phyloP scores from a whole-genome alignment of 805 yeast genomes.

The Candida suzukii region DNA sequence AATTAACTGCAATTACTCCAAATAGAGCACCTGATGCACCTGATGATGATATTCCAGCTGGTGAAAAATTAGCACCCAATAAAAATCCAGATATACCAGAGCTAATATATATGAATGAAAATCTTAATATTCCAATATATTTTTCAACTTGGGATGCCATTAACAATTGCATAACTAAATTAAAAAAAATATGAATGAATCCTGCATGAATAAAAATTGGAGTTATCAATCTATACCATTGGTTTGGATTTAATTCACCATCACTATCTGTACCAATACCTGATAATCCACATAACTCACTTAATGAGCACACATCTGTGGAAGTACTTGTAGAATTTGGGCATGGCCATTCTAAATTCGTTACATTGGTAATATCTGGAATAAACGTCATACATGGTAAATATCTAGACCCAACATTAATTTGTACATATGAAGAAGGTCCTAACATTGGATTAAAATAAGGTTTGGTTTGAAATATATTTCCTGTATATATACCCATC shows the following conservation, averaged over 20 bases:
- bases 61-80: conserved; percentile 63
- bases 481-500: conserved; percentile 55
- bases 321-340: conserved; percentile 52
- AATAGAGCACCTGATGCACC: conserved; percentile 71
- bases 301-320: conserved; percentile 50
- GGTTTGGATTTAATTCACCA: conserved; percentile 38
- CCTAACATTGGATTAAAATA: conserved; percentile 76
- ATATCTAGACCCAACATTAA: conserved; percentile 66
- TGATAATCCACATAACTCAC: conserved; percentile 55
- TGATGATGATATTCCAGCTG: conserved; percentile 56
- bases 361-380: conserved; percentile 40
- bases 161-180: conserved; percentile 51
- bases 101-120: conserved; percentile 46
- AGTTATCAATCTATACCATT: conserved; percentile 64
- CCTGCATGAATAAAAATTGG: conserved; percentile 75
- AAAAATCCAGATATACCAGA: conserved; percentile 63
- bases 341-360: conserved; percentile 50
- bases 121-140: conserved; percentile 47
- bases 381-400: conserved; percentile 62
- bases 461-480: conserved; percentile 61
- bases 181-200: conserved; percentile 58
- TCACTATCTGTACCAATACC: conserved; percentile 31
- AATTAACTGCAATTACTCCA: conserved; percentile 59
- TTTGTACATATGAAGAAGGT: conserved; percentile 59
- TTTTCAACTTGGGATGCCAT: conserved; percentile 56